phyloP scores from a whole-genome alignment of 2,329 filamentous ascomycete genomes.

The Penicillium capsulatum region DNA sequence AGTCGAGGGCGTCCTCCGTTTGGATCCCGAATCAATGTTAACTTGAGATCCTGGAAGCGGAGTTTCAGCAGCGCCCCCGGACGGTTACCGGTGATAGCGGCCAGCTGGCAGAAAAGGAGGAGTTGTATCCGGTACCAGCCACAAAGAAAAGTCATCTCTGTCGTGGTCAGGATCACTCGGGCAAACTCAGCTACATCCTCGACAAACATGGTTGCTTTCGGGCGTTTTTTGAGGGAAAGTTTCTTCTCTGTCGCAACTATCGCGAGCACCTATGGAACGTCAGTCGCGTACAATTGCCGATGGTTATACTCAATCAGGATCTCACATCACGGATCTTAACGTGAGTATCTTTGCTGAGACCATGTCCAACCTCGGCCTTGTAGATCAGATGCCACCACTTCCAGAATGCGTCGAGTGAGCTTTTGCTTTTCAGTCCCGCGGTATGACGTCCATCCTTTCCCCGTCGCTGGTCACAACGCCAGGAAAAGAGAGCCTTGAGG shows the following conservation, averaged over 20 bases:
- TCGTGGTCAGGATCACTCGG: conserved; percentile 27
- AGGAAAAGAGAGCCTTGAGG: conserved; percentile 18
- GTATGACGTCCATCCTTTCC: conserved; percentile 18
- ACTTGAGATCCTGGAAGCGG: conserved; percentile 22
- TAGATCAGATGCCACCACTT: conserved; percentile 9
- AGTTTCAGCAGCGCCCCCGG: conserved; percentile 23
- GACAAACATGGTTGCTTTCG: conserved; percentile 31
- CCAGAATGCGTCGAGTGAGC: conserved; percentile 9
- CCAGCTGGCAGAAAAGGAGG: conserved; percentile 26
- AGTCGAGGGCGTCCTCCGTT: conserved; percentile 17
- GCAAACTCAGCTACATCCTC: conserved; percentile 33
- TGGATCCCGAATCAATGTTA: conserved; percentile 27
- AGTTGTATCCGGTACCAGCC: conserved; percentile 26
- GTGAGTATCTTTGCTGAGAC: conserved; percentile 11
- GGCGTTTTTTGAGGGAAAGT: conserved; percentile 15
- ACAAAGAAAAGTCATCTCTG: conserved; percentile 29
- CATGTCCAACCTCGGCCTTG: conserved; percentile 14
- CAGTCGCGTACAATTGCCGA: conserved; percentile 2
- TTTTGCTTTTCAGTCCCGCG: conserved; percentile 8
- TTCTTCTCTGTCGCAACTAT: conserved; percentile 25
- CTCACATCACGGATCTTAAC: conserved; percentile 4
- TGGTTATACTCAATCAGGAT: conserved; percentile 1
- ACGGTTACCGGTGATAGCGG: conserved; percentile 26
- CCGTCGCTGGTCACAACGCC: conserved; percentile 15
- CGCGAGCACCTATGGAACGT: conserved; percentile 20